Evolutionary conservation across 1,139 yeast genomes (phyloP).

Genomic region (Eremothecium cymbalariae): DNA sequence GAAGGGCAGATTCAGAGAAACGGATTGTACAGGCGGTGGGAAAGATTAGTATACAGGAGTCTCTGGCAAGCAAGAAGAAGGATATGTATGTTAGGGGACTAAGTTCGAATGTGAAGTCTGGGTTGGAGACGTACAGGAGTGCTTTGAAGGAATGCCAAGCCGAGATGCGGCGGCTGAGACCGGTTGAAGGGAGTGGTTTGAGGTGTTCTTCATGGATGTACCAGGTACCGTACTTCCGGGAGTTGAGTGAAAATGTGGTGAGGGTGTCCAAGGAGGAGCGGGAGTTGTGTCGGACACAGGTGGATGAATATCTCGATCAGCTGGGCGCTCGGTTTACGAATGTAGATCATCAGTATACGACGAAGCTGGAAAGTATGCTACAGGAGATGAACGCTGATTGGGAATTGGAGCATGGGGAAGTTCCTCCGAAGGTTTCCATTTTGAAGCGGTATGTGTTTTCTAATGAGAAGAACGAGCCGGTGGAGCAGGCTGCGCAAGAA

Average conservation of each 20-base stretch:
- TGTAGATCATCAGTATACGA: neutral
- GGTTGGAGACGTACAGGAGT: neutral
- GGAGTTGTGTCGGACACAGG: conserved; percentile 8
- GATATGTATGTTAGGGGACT: neutral
- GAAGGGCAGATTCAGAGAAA: too few relatives aligned
- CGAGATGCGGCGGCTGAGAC: neutral
- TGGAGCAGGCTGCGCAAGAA: conserved; percentile 6
- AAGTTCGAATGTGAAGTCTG: neutral
- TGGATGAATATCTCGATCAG: conserved; percentile 7
- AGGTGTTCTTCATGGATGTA: conserved; percentile 2
- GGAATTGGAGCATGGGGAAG: conserved; percentile 2
- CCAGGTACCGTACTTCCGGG: neutral
- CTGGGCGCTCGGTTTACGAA: conserved; percentile 4
- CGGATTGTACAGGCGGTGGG: neutral
- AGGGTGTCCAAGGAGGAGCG: neutral
- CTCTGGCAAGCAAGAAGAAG: neutral
- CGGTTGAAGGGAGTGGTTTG: too few relatives aligned
- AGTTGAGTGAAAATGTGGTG: neutral
- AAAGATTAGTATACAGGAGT: neutral
- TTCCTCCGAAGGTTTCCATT: neutral
- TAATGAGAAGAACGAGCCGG: conserved; percentile 5
- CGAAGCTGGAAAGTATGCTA: neutral
- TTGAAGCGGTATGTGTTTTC: neutral
- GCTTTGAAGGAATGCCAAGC: conserved; percentile 2
- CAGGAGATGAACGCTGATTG: conserved; percentile 1